Conservation (phyloP, 805 yeast species). For the Saccharomycopsis sp. region DNA sequence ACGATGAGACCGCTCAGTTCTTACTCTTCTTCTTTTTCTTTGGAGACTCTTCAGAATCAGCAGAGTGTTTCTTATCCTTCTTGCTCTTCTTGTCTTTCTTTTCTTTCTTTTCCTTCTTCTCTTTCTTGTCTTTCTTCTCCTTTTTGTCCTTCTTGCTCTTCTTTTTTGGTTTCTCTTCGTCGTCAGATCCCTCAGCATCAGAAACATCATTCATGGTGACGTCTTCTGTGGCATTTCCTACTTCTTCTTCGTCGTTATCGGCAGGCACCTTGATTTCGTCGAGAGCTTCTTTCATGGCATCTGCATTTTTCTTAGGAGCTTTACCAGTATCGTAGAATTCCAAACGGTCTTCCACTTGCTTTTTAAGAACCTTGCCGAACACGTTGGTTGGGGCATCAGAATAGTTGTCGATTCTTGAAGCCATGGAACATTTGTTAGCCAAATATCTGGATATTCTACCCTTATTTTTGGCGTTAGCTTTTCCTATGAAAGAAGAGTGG, state of each 20-base stretch:
- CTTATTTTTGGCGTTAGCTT: constrained; percentile 93
- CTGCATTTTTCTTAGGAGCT: constrained; percentile 92
- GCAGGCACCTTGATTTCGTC: constrained; percentile 41
- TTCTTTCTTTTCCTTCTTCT: constrained; percentile 46
- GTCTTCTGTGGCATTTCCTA: constrained; percentile 26
- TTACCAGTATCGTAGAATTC: constrained; percentile 94
- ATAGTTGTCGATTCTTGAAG: constrained; percentile 96
- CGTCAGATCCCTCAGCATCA: constrained; percentile 31
- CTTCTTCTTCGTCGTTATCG: constrained; percentile 27
- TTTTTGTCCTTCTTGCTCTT: constrained; percentile 45
- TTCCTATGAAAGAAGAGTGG: constrained; percentile 91
- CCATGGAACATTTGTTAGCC: constrained; percentile 98
- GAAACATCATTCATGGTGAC: constrained; percentile 26
- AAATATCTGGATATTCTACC: constrained; percentile 98
- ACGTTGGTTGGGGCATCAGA: constrained; percentile 88
- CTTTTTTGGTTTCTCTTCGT: constrained; percentile 38
- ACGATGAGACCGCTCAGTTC: constrained; percentile 7
- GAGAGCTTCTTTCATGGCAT: constrained; percentile 90
- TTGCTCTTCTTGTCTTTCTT: constrained; percentile 30
- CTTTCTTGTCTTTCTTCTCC: constrained; percentile 43
- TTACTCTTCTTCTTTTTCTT: constrained; percentile 33
- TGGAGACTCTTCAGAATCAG: constrained; percentile 28
- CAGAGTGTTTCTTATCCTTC: constrained; percentile 25
- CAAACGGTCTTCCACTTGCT: constrained; percentile 97
- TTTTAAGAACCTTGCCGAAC: constrained; percentile 85